Conservation (phyloP, 306 rosid genomes). For the Cicer bijugum region DNA sequence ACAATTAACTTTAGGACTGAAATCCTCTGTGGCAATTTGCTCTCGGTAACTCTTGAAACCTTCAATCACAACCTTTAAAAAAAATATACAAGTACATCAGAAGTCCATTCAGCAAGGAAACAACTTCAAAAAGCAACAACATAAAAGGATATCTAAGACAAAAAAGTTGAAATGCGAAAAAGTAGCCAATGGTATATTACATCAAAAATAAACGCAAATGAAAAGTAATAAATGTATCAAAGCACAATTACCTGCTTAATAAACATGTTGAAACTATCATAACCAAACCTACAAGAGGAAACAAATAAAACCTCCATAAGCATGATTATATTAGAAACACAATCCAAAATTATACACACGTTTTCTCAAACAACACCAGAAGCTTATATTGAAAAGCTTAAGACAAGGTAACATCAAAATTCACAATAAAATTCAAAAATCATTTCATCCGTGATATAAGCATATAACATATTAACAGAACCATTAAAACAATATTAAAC, state of each 20-base stretch:
- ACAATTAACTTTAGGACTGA: conserved; percentile 96
- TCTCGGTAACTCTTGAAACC: conserved; percentile 96
- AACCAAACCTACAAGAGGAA: conserved; percentile 49
- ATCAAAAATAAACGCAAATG: not conserved
- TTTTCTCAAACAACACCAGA: not conserved
- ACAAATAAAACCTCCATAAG: conserved; percentile 38
- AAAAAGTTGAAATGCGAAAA: not conserved
- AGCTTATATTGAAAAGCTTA: not conserved
- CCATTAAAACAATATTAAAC: not conserved
- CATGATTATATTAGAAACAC: conserved; percentile 5
- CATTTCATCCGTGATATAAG: not conserved
- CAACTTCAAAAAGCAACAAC: conserved; percentile 18
- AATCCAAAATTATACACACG: not conserved
- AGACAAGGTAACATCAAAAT: not conserved
- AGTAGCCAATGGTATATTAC: conserved; percentile 9
- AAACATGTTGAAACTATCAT: conserved; percentile 67
- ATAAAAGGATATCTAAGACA: not conserved
- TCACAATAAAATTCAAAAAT: conserved; percentile 19
- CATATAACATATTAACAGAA: conserved; percentile 1
- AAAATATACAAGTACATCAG: conserved; percentile 20
- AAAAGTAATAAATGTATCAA: not conserved
- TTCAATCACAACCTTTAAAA: conserved; percentile 75
- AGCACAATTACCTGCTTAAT: conserved; percentile 80
- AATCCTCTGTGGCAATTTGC: conserved; percentile 91
- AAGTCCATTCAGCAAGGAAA: conserved; percentile 17